These are phyloP conservation scores for Sclerotiophoma versabilis DNA, from an alignment of 2,329 filamentous ascomycete species.

Conservation along the genomic window DNA sequence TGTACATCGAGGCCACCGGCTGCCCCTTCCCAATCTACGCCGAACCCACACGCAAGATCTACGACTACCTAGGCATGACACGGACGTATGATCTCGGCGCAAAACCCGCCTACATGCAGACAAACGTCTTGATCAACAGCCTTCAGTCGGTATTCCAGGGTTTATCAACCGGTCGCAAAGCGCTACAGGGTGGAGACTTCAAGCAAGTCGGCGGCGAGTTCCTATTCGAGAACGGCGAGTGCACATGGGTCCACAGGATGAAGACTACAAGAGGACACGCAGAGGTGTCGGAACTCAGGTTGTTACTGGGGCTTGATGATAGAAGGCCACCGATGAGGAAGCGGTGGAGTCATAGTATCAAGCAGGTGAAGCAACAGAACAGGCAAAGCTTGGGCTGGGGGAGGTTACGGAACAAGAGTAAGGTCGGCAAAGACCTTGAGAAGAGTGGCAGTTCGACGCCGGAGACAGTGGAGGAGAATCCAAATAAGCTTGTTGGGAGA, in stretches of 20 bases:
- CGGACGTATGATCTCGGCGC: constrained; percentile 68
- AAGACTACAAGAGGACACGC: constrained; percentile 77
- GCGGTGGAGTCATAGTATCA: constrained; percentile 46
- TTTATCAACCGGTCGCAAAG: constrained; percentile 66
- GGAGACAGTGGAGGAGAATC: constrained; percentile 32
- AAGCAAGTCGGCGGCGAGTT: constrained; percentile 80
- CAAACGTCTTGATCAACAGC: constrained; percentile 55
- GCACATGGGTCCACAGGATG: constrained; percentile 86
- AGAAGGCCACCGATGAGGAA: constrained; percentile 38
- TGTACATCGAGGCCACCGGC: constrained; percentile 68
- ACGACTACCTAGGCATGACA: constrained; percentile 72
- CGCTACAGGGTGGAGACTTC: constrained; percentile 69
- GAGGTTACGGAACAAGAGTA: constrained; percentile 34
- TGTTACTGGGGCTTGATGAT: constrained; percentile 61
- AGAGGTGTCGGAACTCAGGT: constrained; percentile 71
- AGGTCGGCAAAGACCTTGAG: constrained; percentile 27
- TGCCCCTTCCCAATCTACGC: constrained; percentile 78
- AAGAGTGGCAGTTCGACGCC: constrained; percentile 27
- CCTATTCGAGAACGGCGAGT: constrained; percentile 73
- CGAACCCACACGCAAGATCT: constrained; percentile 73
- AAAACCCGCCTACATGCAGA: constrained; percentile 70
- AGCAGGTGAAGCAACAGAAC: constrained; percentile 28
- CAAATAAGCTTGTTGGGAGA: constrained; percentile 14
- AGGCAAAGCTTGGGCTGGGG: constrained; percentile 41
- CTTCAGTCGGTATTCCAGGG: constrained; percentile 66